Percentiles rank a stretch among this genome's conserved stretches.
phyloP scores from a whole-genome alignment of 2,329 filamentous ascomycete genomes.

The Claviceps arundinis region DNA sequence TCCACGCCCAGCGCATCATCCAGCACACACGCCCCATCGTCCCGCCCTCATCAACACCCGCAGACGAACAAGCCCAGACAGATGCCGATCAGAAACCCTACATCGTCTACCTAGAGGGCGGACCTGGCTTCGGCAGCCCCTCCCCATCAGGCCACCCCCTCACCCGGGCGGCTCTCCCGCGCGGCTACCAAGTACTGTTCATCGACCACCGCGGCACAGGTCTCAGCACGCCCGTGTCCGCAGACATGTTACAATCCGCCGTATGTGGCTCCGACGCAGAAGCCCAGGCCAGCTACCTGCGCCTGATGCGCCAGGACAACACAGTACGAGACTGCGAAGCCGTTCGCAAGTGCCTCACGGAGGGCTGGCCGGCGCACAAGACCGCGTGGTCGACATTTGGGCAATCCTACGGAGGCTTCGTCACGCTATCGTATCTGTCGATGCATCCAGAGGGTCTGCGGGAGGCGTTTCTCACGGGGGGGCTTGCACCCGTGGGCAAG shows the following conservation, averaged over 20 bases:
- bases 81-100: slow-evolving; percentile 25
- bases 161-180: slow-evolving; percentile 57
- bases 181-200: slow-evolving; percentile 73
- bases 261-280: slow-evolving; percentile 20
- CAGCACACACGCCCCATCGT: slow-evolving; percentile 51
- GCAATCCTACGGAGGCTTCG: slow-evolving; percentile 88
- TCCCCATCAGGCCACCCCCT: slow-evolving; percentile 61
- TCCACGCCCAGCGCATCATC: slow-evolving; percentile 66
- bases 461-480: slow-evolving; percentile 76
- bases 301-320: slow-evolving; percentile 75
- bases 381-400: slow-evolving; percentile 78
- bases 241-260: slow-evolving; percentile 46
- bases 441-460: slow-evolving; percentile 63
- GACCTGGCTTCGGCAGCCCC: slow-evolving; percentile 66
- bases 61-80: slow-evolving; percentile 11
- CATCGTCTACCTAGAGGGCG: slow-evolving; percentile 70
- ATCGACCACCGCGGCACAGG: slow-evolving; percentile 91
- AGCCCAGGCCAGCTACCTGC: slow-evolving; percentile 68
- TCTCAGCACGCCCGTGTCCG: slow-evolving; percentile 66
- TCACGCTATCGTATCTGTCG: slow-evolving; percentile 70
- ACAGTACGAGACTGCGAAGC: slow-evolving; percentile 86
- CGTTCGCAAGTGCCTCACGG: slow-evolving; percentile 61
- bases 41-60: slow-evolving; percentile 14
- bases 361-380: slow-evolving; percentile 53
- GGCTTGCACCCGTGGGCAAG: slow-evolving; percentile 63